These are phyloP conservation scores for Solanum rostratum DNA, from an alignment of 257 asterid species.

Conservation along the genomic window DNA sequence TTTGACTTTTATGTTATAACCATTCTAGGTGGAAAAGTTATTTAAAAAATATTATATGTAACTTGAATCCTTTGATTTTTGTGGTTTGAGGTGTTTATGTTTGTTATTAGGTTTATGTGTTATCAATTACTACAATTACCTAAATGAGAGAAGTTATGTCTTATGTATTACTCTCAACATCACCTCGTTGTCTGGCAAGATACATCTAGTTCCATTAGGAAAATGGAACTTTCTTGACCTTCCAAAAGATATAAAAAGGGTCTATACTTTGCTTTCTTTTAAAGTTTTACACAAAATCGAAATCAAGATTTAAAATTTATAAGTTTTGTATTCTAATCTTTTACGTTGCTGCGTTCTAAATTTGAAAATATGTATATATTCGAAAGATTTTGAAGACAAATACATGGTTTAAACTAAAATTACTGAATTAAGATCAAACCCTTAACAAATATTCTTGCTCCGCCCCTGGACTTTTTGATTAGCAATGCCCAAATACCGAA, in stretches of 20 bases:
- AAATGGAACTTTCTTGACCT: not conserved
- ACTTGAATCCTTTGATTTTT: not conserved
- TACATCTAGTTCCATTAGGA: not conserved
- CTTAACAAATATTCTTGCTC: not conserved
- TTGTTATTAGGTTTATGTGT: not conserved
- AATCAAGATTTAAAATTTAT: not conserved
- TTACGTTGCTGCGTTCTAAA: not conserved
- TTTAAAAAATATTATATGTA: not conserved
- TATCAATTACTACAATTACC: not conserved
- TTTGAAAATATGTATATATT: not conserved
- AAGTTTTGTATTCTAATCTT: not conserved
- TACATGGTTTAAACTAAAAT: not conserved
- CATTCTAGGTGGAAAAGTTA: not conserved
- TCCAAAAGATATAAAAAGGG: not conserved
- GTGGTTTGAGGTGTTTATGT: not conserved
- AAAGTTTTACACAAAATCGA: not conserved
- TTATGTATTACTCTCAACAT: not conserved
- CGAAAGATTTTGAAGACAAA: not conserved
- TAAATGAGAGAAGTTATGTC: not conserved
- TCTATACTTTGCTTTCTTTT: not conserved
- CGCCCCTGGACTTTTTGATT: not conserved
- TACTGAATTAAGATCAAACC: not conserved
- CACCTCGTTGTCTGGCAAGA: not conserved
- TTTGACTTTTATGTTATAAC: not conserved
- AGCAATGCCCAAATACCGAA: not conserved